Conservation (phyloP, 495 filamentous ascomycete genomes). For the Hypomontagnella submonticulosa region DNA sequence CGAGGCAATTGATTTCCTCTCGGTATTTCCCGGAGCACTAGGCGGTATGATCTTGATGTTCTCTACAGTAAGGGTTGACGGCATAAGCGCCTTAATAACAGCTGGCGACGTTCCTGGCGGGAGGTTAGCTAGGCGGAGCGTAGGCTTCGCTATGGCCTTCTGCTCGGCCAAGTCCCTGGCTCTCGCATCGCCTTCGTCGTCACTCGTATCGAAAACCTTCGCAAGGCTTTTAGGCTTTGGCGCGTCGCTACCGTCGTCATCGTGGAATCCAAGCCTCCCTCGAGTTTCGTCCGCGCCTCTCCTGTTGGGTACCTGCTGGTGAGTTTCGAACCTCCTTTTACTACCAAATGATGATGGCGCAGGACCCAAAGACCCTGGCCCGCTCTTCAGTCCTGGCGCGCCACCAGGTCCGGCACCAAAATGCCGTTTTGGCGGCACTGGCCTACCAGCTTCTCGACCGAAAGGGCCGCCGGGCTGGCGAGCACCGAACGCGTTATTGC, state of each 20-base stretch:
- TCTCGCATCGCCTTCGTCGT: slow-evolving; percentile 54
- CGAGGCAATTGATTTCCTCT: slow-evolving; percentile 81
- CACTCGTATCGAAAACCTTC: slow-evolving; percentile 58
- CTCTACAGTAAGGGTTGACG: slow-evolving; percentile 75
- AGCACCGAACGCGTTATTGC: slow-evolving; percentile 54
- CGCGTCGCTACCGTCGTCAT: slow-evolving; percentile 48
- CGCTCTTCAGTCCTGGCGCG: slow-evolving; percentile 63
- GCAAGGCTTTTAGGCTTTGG: slow-evolving; percentile 46
- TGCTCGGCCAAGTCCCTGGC: slow-evolving; percentile 66
- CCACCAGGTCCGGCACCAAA: slow-evolving; percentile 52
- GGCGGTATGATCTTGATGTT: slow-evolving; percentile 75
- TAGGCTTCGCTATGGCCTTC: slow-evolving; percentile 84
- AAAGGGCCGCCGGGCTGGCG: slow-evolving; percentile 52
- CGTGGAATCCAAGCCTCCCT: slow-evolving; percentile 52
- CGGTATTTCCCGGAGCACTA: slow-evolving; percentile 59
- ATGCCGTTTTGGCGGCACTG: slow-evolving; percentile 49
- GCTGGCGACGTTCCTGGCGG: slow-evolving; percentile 75
- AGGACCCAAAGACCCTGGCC: slow-evolving; percentile 80
- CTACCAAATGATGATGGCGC: slow-evolving; percentile 61
- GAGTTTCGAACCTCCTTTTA: slow-evolving; percentile 59
- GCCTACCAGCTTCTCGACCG: slow-evolving; percentile 56
- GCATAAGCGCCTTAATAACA: slow-evolving; percentile 78
- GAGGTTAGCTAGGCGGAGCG: slow-evolving; percentile 74
- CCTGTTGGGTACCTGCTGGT: slow-evolving; percentile 40
- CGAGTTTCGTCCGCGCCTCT: slow-evolving; percentile 47